Evolutionary conservation across 2,329 filamentous ascomycete species (phyloP).

Genomic region (Daldinia sp.): DNA sequence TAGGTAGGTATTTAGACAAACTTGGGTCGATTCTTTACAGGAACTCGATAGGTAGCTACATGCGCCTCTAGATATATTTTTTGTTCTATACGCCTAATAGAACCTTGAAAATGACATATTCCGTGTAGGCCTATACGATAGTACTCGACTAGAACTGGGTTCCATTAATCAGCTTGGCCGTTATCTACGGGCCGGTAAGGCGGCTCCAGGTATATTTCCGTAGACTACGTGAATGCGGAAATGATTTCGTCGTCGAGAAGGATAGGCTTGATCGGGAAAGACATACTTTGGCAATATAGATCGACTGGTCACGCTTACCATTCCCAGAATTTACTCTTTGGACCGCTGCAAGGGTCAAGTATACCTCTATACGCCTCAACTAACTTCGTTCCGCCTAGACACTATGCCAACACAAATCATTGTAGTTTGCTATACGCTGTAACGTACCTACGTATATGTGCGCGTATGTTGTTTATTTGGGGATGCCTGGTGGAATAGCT

Average conservation of each 20-base stretch:
- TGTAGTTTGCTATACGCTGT: background rate
- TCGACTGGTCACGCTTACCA: background rate
- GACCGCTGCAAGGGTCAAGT: background rate
- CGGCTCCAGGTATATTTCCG: background rate
- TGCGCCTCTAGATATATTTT: too few species aligned
- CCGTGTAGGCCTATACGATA: too few species aligned
- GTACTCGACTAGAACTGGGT: background rate
- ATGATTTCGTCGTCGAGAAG: background rate
- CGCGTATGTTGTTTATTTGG: background rate
- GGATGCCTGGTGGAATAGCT: background rate
- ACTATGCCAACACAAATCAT: background rate
- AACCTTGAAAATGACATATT: background rate
- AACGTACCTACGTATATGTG: background rate
- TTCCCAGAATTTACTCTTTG: background rate
- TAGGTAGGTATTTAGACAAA: background rate
- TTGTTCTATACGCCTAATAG: background rate
- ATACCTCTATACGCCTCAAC: background rate
- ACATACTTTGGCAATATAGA: background rate
- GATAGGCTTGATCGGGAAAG: background rate
- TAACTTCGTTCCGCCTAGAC: background rate
- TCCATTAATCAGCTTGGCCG: background rate
- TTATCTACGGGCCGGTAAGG: background rate
- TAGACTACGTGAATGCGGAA: background rate
- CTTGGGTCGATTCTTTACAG: background rate
- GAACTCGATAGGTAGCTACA: too few species aligned